Base-by-base conservation (phyloP, 2,329 filamentous ascomycete genomes). In the Neurospora sp. region DNA sequence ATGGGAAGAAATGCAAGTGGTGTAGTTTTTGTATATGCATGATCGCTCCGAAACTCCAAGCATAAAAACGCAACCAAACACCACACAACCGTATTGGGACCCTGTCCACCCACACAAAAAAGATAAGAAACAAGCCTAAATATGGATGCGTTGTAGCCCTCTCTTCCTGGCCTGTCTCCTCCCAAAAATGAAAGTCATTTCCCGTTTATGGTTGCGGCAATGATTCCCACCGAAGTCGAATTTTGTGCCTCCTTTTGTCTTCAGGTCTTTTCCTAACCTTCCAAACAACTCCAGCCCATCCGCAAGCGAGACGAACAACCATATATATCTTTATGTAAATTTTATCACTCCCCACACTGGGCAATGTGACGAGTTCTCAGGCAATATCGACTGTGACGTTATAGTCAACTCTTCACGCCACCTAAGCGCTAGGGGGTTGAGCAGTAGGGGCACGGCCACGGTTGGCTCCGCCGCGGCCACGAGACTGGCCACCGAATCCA, bases 401-500 rank as follows among this genome's bases (percentile, higher is more conserved):
- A 3, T 58, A 17, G 28, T 62, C 52, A 62, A 62, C 23, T 3
- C 23, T 33, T 62, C 52, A 62, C 43, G 70, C 72, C 67, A 72
- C 69, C 79, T 79, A 87, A 74, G 84, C 85, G 74, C 86, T 87
- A 75, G 85, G 83, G 67, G 81, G 77, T 78, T 86, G 85, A 67
- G 85, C 70, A 42, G 72, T 80, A 72, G 83, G 86, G 73, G 91
- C 89, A 74, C 91, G 88, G 70, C 88, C 87, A 72, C 89, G 87
- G 73, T 88, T 83, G 76, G 85, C 83, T 75, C 88, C 87, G 73
- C 92, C 89, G 73, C 90, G 85, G 73, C 82, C 83, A 73, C 85
- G 84, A 69, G 76, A 84, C 70, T 90, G 90, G 69, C 90, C 87
- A 71, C 86, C 84, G 82, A 91, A 94, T 78, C 87, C 89, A 72